phyloP scores from a whole-genome alignment of 2,329 filamentous ascomycete genomes.

The Diatrype stigma region DNA sequence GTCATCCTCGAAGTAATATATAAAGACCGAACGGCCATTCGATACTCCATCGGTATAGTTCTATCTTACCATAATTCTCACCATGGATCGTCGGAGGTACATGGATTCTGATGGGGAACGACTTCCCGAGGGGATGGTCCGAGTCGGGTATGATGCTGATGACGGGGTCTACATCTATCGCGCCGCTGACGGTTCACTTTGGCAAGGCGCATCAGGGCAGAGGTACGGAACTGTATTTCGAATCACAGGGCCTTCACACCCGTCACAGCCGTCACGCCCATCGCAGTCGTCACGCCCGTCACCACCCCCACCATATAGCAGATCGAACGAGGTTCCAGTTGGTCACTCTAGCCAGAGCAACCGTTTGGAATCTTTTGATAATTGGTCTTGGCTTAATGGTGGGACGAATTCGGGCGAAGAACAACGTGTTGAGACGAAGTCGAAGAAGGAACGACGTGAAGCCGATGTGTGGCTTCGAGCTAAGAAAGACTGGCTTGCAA shows the following conservation, averaged over 20 bases:
- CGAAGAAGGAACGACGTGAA: neutral
- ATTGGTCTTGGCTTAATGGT: neutral
- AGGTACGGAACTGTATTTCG: neutral
- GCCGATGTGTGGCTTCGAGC: neutral
- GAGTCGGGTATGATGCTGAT: neutral
- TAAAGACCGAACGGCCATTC: no score
- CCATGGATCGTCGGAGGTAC: neutral
- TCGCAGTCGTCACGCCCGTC: neutral
- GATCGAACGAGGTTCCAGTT: neutral
- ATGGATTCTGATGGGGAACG: neutral
- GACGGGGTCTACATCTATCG: neutral
- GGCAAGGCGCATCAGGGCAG: neutral
- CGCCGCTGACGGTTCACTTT: neutral
- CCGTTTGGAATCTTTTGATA: no score
- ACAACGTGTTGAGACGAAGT: no score
- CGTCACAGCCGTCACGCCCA: neutral
- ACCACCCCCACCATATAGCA: neutral
- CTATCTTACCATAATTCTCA: neutral
- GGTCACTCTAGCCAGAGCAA: no score
- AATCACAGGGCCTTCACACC: neutral
- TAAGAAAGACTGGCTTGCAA: neutral
- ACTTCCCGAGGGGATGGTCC: neutral
- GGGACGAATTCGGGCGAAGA: neutral
- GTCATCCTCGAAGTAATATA: no score
- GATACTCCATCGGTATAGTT: no score